Evolutionary conservation across 345 rosid species (phyloP), one percentile per base, ranked within the genome.

Genomic region (Pistacia integerrima): DNA sequence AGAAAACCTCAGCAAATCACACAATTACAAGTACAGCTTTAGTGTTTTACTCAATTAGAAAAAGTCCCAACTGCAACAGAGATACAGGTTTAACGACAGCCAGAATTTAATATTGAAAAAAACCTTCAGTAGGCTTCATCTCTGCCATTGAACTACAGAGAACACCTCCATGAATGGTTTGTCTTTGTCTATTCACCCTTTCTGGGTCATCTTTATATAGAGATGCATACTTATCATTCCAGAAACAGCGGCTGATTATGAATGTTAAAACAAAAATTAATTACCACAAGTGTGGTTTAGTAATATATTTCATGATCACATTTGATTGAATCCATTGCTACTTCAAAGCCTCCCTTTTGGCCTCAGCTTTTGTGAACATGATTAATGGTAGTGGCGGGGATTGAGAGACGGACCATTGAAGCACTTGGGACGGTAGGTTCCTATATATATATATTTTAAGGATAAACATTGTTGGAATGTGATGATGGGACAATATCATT

Each of bases 401-500:
- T 41, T 62, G 75, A 74, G 67, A 49, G 30, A 74, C 33, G 79
- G 77, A 79, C 58, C 82, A 69, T 64, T 78, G 59, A 75, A 72
- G 81, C 76, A 80, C 81, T 59, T 72, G 62, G 69, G 36, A 71
- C 35, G 74, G 52, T 59, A 60, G 66, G 75, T 35, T 67, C 69
- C 28, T 62, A 38, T 48, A 0, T 28, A 25, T 49, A 74, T 41
- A 41, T 5, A 5, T 77, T 44, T 77, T 54, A 57, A 65, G 76
- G 74, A 71, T 78, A 69, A 76, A 70, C 69, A 82, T 74, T 58
- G 65, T 80, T 80, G 81, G 83, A 80, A 83, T 86, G 85, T 83
- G 81, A 83, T 72, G 87, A 80, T 73, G 70, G 77, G 83, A 76
- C 84, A 82, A 76, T 80, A 86, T 86, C 73, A 86, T 87, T 81